These are phyloP conservation scores for Hyphopichia fennica DNA, from an alignment of 1,139 yeast species.

Conservation along the genomic window DNA sequence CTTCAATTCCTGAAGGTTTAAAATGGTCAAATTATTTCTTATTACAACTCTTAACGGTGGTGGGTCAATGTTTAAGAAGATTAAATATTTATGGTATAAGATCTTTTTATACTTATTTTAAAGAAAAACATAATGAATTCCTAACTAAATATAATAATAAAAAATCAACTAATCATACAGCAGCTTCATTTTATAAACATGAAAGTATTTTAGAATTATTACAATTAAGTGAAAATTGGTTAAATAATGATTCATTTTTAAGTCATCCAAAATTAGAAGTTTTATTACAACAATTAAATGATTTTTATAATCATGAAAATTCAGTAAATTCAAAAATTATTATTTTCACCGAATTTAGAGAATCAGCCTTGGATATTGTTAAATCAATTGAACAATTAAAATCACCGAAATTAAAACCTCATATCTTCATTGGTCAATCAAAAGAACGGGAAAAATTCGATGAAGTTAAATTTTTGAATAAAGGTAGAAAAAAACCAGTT, in stretches of 20 bases:
- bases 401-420: conserved; percentile 55
- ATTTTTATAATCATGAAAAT: conserved; percentile 56
- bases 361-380: conserved; percentile 85
- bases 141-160: conserved; percentile 52
- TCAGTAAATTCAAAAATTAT: conserved; percentile 53
- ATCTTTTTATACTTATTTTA: conserved; percentile 69
- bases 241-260: conserved; percentile 40
- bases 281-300: conserved; percentile 54
- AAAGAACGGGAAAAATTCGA: conserved; percentile 61
- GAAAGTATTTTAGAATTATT: conserved; percentile 47
- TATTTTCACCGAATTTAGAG: conserved; percentile 83
- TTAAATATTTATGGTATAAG: conserved; percentile 79
- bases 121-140: conserved; percentile 58
- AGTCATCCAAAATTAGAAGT: conserved; percentile 80
- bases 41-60: conserved; percentile 61
- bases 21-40: conserved; percentile 70
- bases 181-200: conserved; percentile 59
- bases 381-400: conserved; percentile 50
- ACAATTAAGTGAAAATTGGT: conserved; percentile 41
- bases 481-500: conserved; percentile 36
- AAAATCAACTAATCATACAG: conserved; percentile 56
- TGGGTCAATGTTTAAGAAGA: conserved; percentile 72
- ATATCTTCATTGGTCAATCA: conserved; percentile 87
- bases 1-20: conserved; percentile 58
- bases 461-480: conserved; percentile 45